Conservation (phyloP, 1,139 yeast genomes). For the Zygoascus meyerae region DNA sequence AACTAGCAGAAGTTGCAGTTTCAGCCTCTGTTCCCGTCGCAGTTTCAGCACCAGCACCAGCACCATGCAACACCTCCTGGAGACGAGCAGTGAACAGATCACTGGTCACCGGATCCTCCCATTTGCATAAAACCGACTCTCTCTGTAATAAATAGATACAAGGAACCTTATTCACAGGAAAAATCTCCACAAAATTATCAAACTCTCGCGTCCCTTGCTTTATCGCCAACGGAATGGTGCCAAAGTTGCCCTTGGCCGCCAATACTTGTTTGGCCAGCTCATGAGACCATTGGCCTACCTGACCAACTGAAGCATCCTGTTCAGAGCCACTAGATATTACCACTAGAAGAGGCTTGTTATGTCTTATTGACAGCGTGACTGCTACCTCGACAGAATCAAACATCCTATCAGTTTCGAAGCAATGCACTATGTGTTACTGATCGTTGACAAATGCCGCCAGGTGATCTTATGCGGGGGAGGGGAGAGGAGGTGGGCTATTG, state of each 20-base stretch:
- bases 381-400: slow-evolving; percentile 9
- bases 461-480: too few species aligned
- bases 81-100: slow-evolving; percentile 8
- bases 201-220: slow-evolving; percentile 43
- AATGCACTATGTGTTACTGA: too few species aligned
- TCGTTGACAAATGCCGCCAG: too few species aligned
- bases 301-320: not conserved
- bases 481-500: too few species aligned
- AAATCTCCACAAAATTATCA: slow-evolving; percentile 45
- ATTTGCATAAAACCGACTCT: slow-evolving; percentile 43
- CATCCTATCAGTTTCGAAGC: not conserved
- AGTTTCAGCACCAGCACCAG: slow-evolving; percentile 1
- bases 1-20: not conserved
- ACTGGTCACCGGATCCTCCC: slow-evolving; percentile 34
- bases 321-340: not conserved
- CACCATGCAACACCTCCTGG: slow-evolving; percentile 22
- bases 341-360: slow-evolving; percentile 9
- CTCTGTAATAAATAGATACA: slow-evolving; percentile 45
- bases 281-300: slow-evolving; percentile 3
- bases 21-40: not conserved
- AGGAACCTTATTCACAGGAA: slow-evolving; percentile 44
- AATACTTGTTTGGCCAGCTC: not conserved
- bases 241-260: slow-evolving; percentile 8
- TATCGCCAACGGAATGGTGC: slow-evolving; percentile 8
- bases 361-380: slow-evolving; percentile 6